Conservation (phyloP, 73 alveolate species). For the Tetrahymena malaccensis region DNA sequence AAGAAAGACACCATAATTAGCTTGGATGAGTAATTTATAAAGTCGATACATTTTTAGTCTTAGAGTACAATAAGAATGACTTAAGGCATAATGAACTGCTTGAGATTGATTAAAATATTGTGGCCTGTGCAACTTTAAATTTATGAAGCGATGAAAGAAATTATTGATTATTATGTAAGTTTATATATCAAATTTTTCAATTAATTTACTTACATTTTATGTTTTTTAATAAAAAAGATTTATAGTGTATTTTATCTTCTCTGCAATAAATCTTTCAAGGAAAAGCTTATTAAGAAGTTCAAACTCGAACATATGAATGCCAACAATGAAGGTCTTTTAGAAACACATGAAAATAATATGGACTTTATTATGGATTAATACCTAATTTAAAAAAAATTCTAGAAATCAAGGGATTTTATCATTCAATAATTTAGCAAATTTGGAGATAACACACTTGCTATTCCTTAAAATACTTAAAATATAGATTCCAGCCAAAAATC, state of each 20-base stretch:
- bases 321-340: not conserved
- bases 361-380: not conserved
- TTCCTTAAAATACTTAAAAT: not conserved
- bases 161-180: not conserved
- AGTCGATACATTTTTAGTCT: not conserved
- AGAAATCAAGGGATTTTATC: not conserved
- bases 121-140: not conserved
- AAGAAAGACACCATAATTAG: not conserved
- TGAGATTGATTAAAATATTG: not conserved
- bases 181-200: too few species aligned
- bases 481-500: not conserved
- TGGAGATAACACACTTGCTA: not conserved
- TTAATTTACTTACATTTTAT: too few species aligned
- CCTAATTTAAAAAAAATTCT: not conserved
- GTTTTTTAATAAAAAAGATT: not conserved
- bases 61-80: not conserved
- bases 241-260: not conserved
- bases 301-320: not conserved
- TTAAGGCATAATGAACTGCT: not conserved
- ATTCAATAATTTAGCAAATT: not conserved
- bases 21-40: not conserved
- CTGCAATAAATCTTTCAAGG: not conserved
- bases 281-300: not conserved
- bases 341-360: not conserved
- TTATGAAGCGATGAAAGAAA: not conserved